These are phyloP conservation scores for Colletotrichum lindemuthianum DNA, from an alignment of 2,329 filamentous ascomycete species.

Conservation along the genomic window DNA sequence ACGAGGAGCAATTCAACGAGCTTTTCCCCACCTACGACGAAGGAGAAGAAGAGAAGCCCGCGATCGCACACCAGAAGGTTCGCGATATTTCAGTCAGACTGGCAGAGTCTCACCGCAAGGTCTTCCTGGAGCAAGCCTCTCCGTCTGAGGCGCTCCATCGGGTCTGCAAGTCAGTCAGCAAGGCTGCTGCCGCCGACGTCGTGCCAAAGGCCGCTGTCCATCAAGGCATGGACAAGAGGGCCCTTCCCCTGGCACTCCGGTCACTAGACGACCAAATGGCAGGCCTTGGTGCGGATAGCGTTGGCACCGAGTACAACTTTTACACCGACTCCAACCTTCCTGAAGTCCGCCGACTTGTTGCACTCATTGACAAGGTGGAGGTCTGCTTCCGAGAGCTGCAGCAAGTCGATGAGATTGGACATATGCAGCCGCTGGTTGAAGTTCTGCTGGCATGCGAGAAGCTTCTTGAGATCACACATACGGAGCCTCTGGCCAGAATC, in stretches of 20 bases:
- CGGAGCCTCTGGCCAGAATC: slow-evolving; percentile 86
- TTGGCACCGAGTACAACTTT: slow-evolving; percentile 77
- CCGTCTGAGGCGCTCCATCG: slow-evolving; percentile 54
- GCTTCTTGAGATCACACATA: slow-evolving; percentile 78
- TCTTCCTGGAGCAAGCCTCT: slow-evolving; percentile 58
- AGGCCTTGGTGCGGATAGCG: slow-evolving; percentile 47
- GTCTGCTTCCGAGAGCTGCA: slow-evolving; percentile 78
- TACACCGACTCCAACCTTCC: slow-evolving; percentile 83
- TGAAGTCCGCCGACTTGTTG: slow-evolving; percentile 79
- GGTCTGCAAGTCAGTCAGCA: slow-evolving; percentile 56
- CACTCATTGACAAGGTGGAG: slow-evolving; percentile 75
- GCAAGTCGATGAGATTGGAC: slow-evolving; percentile 70
- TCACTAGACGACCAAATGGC: slow-evolving; percentile 70
- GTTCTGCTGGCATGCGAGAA: slow-evolving; percentile 80
- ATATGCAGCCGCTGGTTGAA: slow-evolving; percentile 82
- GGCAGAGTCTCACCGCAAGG: slow-evolving; percentile 66
- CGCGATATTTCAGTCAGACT: slow-evolving; percentile 69
- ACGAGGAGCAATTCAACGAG: slow-evolving; percentile 78
- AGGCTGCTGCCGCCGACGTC: slow-evolving; percentile 46
- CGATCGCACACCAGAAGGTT: slow-evolving; percentile 51
- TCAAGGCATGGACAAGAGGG: slow-evolving; percentile 56
- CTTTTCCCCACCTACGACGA: slow-evolving; percentile 84
- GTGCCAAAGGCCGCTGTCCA: slow-evolving; percentile 40
- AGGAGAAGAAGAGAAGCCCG: slow-evolving; percentile 50
- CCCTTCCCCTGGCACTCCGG: slow-evolving; percentile 75